These are phyloP conservation scores for Diaporthe australafricana DNA, from an alignment of 2,329 filamentous ascomycete genomes.

Conservation along the genomic window DNA sequence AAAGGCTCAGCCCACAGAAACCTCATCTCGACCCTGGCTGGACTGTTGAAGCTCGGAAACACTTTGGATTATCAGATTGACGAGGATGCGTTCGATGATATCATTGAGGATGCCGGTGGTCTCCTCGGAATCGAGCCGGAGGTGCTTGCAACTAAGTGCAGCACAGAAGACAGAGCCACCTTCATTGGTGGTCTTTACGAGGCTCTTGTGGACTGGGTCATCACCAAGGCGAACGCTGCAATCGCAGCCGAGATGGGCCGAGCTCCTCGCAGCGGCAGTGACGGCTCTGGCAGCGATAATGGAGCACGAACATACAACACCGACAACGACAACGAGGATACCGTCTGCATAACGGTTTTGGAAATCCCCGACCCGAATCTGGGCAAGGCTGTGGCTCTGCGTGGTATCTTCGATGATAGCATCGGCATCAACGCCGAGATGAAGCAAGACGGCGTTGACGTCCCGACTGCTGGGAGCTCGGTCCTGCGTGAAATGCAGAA, in stretches of 20 bases:
- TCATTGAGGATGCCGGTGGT: slow-evolving; percentile 90
- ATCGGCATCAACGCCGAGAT: slow-evolving; percentile 96
- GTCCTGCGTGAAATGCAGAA: slow-evolving; percentile 89
- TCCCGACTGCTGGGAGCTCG: slow-evolving; percentile 79
- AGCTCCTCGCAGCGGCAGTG: slow-evolving; percentile 55
- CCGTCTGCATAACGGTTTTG: slow-evolving; percentile 88
- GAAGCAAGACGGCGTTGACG: slow-evolving; percentile 92
- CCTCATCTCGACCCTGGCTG: slow-evolving; percentile 87
- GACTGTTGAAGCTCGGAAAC: slow-evolving; percentile 91
- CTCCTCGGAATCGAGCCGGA: slow-evolving; percentile 90
- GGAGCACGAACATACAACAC: slow-evolving; percentile 72
- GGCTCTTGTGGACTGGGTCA: slow-evolving; percentile 93
- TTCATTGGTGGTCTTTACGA: slow-evolving; percentile 92
- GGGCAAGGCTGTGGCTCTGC: slow-evolving; percentile 89
- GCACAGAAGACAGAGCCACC: slow-evolving; percentile 84
- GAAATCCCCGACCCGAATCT: slow-evolving; percentile 85
- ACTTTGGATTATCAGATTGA: slow-evolving; percentile 88
- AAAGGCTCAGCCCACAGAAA: slow-evolving; percentile 86
- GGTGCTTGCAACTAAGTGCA: slow-evolving; percentile 80
- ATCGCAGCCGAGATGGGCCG: slow-evolving; percentile 81
- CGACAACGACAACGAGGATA: slow-evolving; percentile 80
- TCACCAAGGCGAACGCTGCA: slow-evolving; percentile 86
- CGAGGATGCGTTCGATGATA: slow-evolving; percentile 83
- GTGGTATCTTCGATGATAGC: slow-evolving; percentile 92
- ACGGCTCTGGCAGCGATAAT: slow-evolving; percentile 75